Base-by-base conservation (phyloP, 257 asterid genomes). In the Euphrasia confusa region DNA sequence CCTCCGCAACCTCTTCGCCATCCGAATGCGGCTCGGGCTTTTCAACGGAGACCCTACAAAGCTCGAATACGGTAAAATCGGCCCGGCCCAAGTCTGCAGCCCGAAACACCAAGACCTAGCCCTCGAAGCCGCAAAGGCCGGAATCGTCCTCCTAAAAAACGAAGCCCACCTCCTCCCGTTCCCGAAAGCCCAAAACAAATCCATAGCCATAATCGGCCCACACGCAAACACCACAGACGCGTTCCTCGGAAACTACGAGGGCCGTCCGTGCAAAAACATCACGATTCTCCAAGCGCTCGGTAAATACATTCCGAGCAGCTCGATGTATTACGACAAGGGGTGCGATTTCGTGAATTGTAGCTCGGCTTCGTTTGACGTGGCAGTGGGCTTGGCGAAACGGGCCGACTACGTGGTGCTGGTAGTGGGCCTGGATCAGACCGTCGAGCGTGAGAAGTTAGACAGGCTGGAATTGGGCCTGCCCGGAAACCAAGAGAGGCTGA, bases 81-180 rank as follows among this genome's bases (percentile, higher is more conserved):
- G 64, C 15, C 50, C 69, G 4, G 47, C 45, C 54, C 72, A 70
- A 0, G 86, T 88, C 54, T 88, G 96, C 64, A 74, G 74, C 65
- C 69, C 69, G 60, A 64, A 75, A 45, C 84, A 88, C 74, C 92
- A 65, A 2, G 76, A 56, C 12, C 74, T 88, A 14, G 86, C 96
- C 53, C 80, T 83, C 1, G 86, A 79, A 74, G 83, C 84, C 11
- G 92, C 94, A 47, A 68, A 58, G 55, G 72, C 83, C 24, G 88
- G 92, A 50, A 78, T 80, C n/a, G 94, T 88, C 71, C 89, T 88
- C 21, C 79, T 88, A 8, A 88, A 88, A 72, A 88, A 85, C 68
- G 72, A 70, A 1, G 60, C 14, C 7, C 14, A 4, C 14, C 84
- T 79, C 75, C 89, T 88, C 60, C 96, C 94, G 1, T 64, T 88